phyloP scores from a whole-genome alignment of 1,284 basidiomycete species.

The Leccinum ponderosum region DNA sequence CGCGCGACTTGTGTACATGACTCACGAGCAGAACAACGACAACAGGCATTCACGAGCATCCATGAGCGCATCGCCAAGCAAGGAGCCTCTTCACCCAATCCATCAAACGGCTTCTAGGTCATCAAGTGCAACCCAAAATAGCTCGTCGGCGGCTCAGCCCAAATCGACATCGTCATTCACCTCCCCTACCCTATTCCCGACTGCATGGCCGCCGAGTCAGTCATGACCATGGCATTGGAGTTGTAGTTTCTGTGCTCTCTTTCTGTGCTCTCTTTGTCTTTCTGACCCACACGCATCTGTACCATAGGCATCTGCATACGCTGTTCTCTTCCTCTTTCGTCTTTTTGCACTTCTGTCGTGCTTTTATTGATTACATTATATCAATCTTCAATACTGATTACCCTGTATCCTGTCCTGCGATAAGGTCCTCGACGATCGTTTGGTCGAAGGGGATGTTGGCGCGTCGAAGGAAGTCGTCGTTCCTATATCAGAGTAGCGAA shows the following conservation, averaged over 20 bases:
- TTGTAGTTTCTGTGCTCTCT: not conserved
- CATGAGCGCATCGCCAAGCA: slow-evolving; percentile 41
- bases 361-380: not conserved
- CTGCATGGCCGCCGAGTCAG: slow-evolving; percentile 24
- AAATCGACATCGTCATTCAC: slow-evolving; percentile 17
- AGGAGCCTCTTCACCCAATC: slow-evolving; percentile 35
- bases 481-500: slow-evolving; percentile 48
- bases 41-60: slow-evolving; percentile 24
- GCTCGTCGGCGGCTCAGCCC: slow-evolving; percentile 13
- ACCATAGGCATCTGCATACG: slow-evolving; percentile 26
- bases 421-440: not conserved
- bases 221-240: slow-evolving; percentile 4
- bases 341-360: slow-evolving; percentile 1
- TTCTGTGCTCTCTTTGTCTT: not conserved
- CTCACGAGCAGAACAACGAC: not conserved
- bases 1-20: not conserved
- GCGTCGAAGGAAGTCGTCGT: slow-evolving; percentile 63
- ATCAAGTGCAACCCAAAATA: slow-evolving; percentile 17
- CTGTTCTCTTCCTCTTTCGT: not conserved
- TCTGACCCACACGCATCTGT: slow-evolving; percentile 24
- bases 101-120: slow-evolving; percentile 24
- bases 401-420: not conserved
- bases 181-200: slow-evolving; percentile 24
- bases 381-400: not conserved
- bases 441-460: slow-evolving; percentile 61